Conservation (phyloP, 139 green algal species). For the Raphidocelis subcapitata region DNA sequence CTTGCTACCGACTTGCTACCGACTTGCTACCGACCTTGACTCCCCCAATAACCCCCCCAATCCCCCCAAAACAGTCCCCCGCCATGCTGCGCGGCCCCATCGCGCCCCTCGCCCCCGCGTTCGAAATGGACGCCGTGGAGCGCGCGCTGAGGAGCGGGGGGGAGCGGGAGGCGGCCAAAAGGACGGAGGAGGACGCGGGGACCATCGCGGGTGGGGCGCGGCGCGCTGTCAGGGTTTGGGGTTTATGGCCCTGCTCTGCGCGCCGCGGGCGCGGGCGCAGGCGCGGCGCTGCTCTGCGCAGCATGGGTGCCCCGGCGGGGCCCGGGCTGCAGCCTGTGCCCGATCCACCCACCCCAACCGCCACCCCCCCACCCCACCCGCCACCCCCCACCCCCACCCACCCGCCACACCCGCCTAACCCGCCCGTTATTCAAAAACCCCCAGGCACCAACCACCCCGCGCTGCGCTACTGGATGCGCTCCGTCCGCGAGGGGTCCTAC, state of each 20-base stretch:
- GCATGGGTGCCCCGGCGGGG: too few relatives aligned
- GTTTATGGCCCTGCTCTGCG: too few relatives aligned
- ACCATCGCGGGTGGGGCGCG: slow-evolving; percentile 29
- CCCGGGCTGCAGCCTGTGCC: too few relatives aligned
- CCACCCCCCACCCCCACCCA: too few relatives aligned
- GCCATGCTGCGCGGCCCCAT: neutral
- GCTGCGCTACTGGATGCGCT: slow-evolving; percentile 48
- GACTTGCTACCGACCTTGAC: neutral
- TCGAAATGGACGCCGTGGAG: slow-evolving; percentile 67
- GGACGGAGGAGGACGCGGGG: slow-evolving; percentile 19
- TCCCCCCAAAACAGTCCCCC: neutral
- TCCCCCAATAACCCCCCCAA: neutral
- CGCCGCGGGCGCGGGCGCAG: too few relatives aligned
- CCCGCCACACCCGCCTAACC: too few relatives aligned
- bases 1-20: neutral
- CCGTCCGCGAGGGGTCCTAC: slow-evolving; percentile 36
- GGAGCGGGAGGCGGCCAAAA: slow-evolving; percentile 37
- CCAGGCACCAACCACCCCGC: slow-evolving; percentile 20
- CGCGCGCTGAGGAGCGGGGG: slow-evolving; percentile 56
- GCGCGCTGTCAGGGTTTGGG: too few relatives aligned
- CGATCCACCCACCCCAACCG: too few relatives aligned
- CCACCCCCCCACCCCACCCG: too few relatives aligned
- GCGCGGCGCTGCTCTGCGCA: too few relatives aligned
- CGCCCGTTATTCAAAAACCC: neutral
- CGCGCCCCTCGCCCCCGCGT: slow-evolving; percentile 16